phyloP scores from a whole-genome alignment of 2,329 filamentous ascomycete genomes.

The Leptographium procerum region DNA sequence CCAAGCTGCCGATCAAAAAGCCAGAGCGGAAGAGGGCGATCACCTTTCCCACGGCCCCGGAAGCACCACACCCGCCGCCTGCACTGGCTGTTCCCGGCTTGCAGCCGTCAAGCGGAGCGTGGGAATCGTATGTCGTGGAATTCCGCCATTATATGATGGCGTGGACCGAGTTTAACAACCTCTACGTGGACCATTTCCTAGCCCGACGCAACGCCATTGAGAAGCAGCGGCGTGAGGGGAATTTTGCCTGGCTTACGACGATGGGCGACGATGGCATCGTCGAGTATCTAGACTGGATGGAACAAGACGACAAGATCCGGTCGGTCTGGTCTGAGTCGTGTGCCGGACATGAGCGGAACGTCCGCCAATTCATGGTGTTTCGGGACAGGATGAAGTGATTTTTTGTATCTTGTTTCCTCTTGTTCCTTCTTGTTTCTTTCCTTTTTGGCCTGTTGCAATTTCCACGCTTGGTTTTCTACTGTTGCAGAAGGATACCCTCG shows the following conservation, averaged over 20 bases:
- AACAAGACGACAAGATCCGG: constrained; percentile 53
- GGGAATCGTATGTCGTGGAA: constrained; percentile 39
- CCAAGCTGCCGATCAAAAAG: background rate
- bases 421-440: too few relatives aligned
- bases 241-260: constrained; percentile 32
- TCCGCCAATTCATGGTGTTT: constrained; percentile 45
- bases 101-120: constrained; percentile 30
- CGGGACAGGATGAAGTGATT: constrained; percentile 28
- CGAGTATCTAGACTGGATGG: constrained; percentile 48
- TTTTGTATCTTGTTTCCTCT: background rate
- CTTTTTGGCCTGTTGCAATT: too few relatives aligned
- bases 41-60: constrained; percentile 35
- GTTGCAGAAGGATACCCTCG: background rate
- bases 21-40: constrained; percentile 23
- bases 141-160: constrained; percentile 43
- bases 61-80: constrained; percentile 35
- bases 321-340: constrained; percentile 49
- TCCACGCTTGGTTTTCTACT: background rate
- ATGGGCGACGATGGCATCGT: constrained; percentile 34
- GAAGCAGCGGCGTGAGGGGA: constrained; percentile 26
- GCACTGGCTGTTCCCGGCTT: constrained; percentile 30
- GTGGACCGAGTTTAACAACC: constrained; percentile 39
- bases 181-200: constrained; percentile 44
- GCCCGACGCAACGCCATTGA: constrained; percentile 35
- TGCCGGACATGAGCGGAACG: constrained; percentile 45